Evolutionary conservation across 371 early-diverging fungal species (phyloP), one percentile per base, ranked within the genome.

Genomic region (Saksenaea vasiformis): DNA sequence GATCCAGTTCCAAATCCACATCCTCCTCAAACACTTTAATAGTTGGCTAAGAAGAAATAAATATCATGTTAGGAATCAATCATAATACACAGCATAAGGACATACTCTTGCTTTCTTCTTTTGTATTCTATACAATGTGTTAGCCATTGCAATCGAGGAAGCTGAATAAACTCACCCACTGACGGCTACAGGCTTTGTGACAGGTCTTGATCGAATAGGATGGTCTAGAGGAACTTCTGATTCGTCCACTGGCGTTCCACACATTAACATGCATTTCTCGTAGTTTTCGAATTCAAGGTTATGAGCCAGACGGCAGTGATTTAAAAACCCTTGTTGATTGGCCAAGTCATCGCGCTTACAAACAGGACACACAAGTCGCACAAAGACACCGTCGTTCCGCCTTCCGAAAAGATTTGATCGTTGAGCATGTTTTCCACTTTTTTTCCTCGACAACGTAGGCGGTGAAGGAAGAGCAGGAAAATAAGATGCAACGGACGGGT

Each of bases 231-330:
- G 88, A 0, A 90, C 89, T 54, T 89, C 89, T 10, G 74, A 68
- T 62, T 88, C 88, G 67, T 85, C 84, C 1, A 90, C 86, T 11
- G 84, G 82, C 1, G 79, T 77, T 2, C 93, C 93, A 66, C 92
- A 91, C 47, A 77, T 68, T 36, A 85, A 69, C 51, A 89, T 85
- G 10, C 89, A 87, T 47, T 92, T 90, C 38, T 88, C 87, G 35
- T 88, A 85, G 35, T 83, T 87, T 8, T 88, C 82, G 70, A 92
- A 91, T 47, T 87, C 88, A 31, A 83, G 67, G 22, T 77, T 73
- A 70, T 92, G 93, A n/a, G 84, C 80, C 28, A 88, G 73, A 34
- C 93, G 80, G 70, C 89, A 90, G 71, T 94, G 95, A 59, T 90
- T 92, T 34, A 93, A 69, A 66, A 94, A 92, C 1, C 93, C 93